These are phyloP conservation scores for Alternaria ethzedia DNA, from an alignment of 2,329 filamentous ascomycete species.

Conservation along the genomic window DNA sequence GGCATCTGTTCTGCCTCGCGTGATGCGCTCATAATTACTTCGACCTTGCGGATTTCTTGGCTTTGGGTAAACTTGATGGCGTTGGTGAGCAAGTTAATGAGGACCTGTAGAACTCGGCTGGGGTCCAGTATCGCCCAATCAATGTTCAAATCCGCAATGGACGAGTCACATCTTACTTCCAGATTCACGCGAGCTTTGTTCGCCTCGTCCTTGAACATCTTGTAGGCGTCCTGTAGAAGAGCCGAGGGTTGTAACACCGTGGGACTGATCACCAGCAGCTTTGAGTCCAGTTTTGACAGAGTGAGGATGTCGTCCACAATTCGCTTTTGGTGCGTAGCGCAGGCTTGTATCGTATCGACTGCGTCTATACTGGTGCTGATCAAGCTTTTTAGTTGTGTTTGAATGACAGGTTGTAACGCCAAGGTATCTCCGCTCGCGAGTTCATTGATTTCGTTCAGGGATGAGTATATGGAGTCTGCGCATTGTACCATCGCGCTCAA, in stretches of 20 bases:
- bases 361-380: constrained; percentile 19
- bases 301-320: constrained; percentile 36
- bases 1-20: not conserved
- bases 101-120: constrained; percentile 25
- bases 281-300: constrained; percentile 27
- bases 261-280: constrained; percentile 30
- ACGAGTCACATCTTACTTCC: constrained; percentile 14
- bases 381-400: constrained; percentile 5
- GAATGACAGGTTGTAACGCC: not conserved
- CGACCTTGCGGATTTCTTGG: constrained; percentile 5
- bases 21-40: constrained; percentile 10
- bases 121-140: constrained; percentile 22
- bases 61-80: constrained; percentile 41
- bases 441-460: constrained; percentile 6
- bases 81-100: constrained; percentile 42
- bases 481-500: constrained; percentile 37
- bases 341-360: constrained; percentile 34
- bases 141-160: constrained; percentile 15
- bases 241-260: constrained; percentile 17
- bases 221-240: constrained; percentile 25
- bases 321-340: constrained; percentile 38
- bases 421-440: not conserved
- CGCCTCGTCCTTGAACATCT: constrained; percentile 33
- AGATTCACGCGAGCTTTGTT: constrained; percentile 16
- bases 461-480: constrained; percentile 25